Evolutionary conservation across 2,329 filamentous ascomycete species (phyloP).

Genomic region (Pestalotiopsis sp.): DNA sequence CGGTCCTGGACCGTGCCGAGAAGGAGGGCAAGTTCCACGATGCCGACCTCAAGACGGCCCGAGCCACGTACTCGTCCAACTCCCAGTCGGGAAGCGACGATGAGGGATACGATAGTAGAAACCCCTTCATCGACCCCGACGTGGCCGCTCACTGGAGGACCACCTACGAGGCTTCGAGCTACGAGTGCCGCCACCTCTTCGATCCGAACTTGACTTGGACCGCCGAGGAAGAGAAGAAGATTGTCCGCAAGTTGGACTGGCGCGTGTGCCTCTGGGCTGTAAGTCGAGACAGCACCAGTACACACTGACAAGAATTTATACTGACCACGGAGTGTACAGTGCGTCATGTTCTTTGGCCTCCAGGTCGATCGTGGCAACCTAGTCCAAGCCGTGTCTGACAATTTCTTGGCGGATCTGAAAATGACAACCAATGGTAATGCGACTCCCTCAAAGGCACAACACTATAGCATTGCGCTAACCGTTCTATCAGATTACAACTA

Average conservation of each 20-base stretch:
- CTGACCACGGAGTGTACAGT: conserved; percentile 25
- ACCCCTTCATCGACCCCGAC: conserved; percentile 31
- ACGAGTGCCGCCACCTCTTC: conserved; percentile 58
- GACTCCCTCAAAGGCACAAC: not conserved
- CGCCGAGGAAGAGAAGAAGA: conserved; percentile 50
- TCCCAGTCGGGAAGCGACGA: conserved; percentile 3
- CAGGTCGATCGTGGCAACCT: conserved; percentile 64
- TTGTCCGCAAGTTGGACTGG: conserved; percentile 50
- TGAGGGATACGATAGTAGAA: conserved; percentile 17
- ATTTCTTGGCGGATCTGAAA: conserved; percentile 57
- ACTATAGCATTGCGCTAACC: not conserved
- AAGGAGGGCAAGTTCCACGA: not conserved
- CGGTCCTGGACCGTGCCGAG: not conserved
- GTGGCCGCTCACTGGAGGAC: conserved; percentile 33
- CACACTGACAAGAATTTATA: conserved; percentile 6
- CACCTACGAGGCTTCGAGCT: conserved; percentile 37
- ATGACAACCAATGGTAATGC: conserved; percentile 43
- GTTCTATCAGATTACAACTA: conserved; percentile 45
- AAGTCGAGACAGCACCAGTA: conserved; percentile 15
- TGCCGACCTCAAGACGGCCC: not conserved
- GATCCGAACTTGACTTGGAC: conserved; percentile 56
- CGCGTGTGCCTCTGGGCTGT: conserved; percentile 42
- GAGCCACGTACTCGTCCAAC: not conserved
- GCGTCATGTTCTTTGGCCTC: conserved; percentile 63
- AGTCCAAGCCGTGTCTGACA: conserved; percentile 59